Evolutionary conservation across 768 basidiomycete genomes (phyloP), one percentile per base, ranked within the genome.

Genomic region (Lentinus tigrinus): DNA sequence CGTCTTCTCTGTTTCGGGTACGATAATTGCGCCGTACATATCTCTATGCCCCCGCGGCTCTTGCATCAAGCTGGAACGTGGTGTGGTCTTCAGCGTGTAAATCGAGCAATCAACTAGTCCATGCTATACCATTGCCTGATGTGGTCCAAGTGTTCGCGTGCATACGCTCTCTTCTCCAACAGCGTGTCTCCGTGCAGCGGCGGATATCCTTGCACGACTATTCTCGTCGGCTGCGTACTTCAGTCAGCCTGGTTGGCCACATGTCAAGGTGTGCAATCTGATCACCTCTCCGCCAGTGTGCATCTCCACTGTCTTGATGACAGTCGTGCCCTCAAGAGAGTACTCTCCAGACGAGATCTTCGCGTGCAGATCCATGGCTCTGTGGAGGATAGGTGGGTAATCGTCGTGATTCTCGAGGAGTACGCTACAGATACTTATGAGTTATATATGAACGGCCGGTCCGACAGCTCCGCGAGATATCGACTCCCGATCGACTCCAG

Each of bases 11-110:
- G 76, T 77, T 39, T 74, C 72, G 16, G 60, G 55, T 0, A 77
- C 66, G 16, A 76, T 63, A 34, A 76, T 69, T 17, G 75, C 76
- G 7, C 76, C 75, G 38, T 77, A 77, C 76, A 77, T 77, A 47
- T 75, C 76, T 21, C 49, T 47, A 54, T 76, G 76, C 5, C 75
- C 75, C 37, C 76, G 67, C 8, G 75, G 76, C 55, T 77, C 75
- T 43, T 63, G 66, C 74, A 76, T 76, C 52, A 75, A 46, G 52
- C 74, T 74, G 54, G n/a, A n/a, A n/a, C n/a, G n/a, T n/a, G n/a
- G n/a, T 4, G 42, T 10, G 28, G 8, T 11, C 17, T 17, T 27
- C 11, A 14, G 8, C 47, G 19, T 38, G 24, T 28, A 19, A n/a
- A 10, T 24, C 39, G 26, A 1, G 23, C 21, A 42, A 7, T 17